Percentiles rank a stretch among this genome's conserved stretches.
Evolutionary conservation across 345 rosid species (phyloP).

Genomic region (Triadica sebifera): DNA sequence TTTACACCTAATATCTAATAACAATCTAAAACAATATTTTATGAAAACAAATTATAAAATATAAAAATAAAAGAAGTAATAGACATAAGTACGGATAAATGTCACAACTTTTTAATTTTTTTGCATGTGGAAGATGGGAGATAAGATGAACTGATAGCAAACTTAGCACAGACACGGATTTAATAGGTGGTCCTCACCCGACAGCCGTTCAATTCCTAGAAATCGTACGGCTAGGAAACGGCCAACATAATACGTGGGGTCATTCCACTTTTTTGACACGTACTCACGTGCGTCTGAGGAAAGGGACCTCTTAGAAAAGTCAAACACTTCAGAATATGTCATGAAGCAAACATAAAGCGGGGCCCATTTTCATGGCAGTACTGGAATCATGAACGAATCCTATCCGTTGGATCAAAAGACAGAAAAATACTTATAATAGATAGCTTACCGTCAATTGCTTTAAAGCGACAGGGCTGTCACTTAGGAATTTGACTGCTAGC

Average conservation of each 20-base stretch:
- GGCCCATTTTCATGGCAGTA: not conserved
- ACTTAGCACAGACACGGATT: conserved; percentile 29
- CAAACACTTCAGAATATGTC: conserved; percentile 22
- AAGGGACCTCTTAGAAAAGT: conserved; percentile 41
- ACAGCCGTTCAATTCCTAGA: conserved; percentile 38
- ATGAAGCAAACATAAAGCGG: not conserved
- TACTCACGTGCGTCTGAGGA: conserved; percentile 42
- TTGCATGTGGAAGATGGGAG: not conserved
- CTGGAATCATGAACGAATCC: conserved; percentile 17
- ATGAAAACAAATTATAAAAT: too few species aligned
- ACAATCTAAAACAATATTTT: too few species aligned
- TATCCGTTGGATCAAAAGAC: conserved; percentile 38
- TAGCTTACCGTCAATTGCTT: conserved; percentile 56
- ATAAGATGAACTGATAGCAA: not conserved
- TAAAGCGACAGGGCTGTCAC: conserved; percentile 61
- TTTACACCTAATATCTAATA: too few species aligned
- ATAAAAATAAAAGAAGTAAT: not conserved
- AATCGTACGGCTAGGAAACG: conserved; percentile 39
- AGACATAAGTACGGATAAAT: not conserved
- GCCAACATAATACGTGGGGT: conserved; percentile 14
- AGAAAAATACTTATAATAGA: too few species aligned
- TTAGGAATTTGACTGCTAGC: conserved; percentile 74
- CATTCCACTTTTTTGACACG: not conserved
- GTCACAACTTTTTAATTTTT: not conserved
- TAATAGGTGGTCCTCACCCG: conserved; percentile 42